phyloP scores from a whole-genome alignment of 2,329 filamentous ascomycete species.

The Capronia coronata region DNA sequence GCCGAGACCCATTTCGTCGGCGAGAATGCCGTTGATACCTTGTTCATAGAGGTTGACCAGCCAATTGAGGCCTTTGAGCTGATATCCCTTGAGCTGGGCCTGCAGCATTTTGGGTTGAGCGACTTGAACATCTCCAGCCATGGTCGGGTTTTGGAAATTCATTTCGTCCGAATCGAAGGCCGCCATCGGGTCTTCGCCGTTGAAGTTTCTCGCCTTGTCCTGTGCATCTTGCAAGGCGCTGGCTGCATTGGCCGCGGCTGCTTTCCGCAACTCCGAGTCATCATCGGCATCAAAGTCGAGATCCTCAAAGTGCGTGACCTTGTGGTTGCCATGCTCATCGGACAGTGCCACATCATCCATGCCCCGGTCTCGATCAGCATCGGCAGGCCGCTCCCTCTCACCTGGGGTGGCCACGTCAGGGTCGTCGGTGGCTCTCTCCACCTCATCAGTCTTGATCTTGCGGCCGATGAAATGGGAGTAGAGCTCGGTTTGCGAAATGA shows the following conservation, averaged over 20 bases:
- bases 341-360: slow-evolving; percentile 45
- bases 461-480: slow-evolving; percentile 99
- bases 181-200: slow-evolving; percentile 59
- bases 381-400: slow-evolving; percentile 33
- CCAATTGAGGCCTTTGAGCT: slow-evolving; percentile 98
- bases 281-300: slow-evolving; percentile 95
- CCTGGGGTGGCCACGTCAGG: slow-evolving; percentile 56
- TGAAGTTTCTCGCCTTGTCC: slow-evolving; percentile 87
- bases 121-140: slow-evolving; percentile 87
- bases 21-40: slow-evolving; percentile 97
- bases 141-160: slow-evolving; percentile 98
- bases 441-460: slow-evolving; percentile 96
- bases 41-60: slow-evolving; percentile 98
- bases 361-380: slow-evolving; percentile 37
- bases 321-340: slow-evolving; percentile 47
- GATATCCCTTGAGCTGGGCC: slow-evolving; percentile 94
- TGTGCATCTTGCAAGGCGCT: slow-evolving; percentile 92
- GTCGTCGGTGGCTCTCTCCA: slow-evolving; percentile 82
- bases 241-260: slow-evolving; percentile 91
- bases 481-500: slow-evolving; percentile 96
- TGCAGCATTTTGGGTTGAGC: slow-evolving; percentile 90
- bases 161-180: slow-evolving; percentile 92
- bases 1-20: slow-evolving; percentile 98
- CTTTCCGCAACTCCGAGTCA: slow-evolving; percentile 70
- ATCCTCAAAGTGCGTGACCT: slow-evolving; percentile 89